Conservation (phyloP, 768 basidiomycete genomes). For the Rhodotorula taiwanensis region DNA sequence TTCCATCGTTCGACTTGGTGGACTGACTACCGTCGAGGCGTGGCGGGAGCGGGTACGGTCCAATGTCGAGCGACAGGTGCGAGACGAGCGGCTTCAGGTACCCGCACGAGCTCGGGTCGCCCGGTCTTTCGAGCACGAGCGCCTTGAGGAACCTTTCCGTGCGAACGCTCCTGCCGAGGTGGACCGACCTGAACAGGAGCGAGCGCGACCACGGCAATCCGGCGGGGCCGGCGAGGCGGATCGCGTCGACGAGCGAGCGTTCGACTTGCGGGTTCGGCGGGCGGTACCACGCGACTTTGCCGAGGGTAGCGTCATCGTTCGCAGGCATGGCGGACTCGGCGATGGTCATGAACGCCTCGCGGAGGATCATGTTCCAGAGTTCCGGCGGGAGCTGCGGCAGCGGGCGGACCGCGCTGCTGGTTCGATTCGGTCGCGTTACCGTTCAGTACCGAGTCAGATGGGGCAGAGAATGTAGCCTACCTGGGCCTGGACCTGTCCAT, state of each 20-base stretch:
- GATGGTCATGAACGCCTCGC: background rate
- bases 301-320: background rate
- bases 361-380: slow-evolving; percentile 6
- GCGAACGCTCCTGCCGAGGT: background rate
- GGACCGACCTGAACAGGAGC: background rate
- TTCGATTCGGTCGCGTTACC: too few species aligned
- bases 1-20: background rate
- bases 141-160: background rate
- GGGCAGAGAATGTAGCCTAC: too few species aligned
- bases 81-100: slow-evolving; percentile 71
- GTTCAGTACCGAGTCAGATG: too few species aligned
- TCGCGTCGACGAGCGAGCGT: background rate
- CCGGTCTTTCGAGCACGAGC: slow-evolving; percentile 48
- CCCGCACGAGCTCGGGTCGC: slow-evolving; percentile 70
- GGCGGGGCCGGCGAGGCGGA: too few species aligned
- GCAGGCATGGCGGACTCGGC: too few species aligned
- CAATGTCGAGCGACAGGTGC: background rate
- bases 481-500: too few species aligned
- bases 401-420: background rate
- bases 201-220: background rate
- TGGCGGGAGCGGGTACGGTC: background rate
- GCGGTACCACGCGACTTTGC: background rate
- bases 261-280: background rate
- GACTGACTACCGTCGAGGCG: background rate
- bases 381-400: slow-evolving; percentile 1